Evolutionary conservation across 352 stramenopile species (phyloP).

Genomic region (Thraustochytrium sp.): DNA sequence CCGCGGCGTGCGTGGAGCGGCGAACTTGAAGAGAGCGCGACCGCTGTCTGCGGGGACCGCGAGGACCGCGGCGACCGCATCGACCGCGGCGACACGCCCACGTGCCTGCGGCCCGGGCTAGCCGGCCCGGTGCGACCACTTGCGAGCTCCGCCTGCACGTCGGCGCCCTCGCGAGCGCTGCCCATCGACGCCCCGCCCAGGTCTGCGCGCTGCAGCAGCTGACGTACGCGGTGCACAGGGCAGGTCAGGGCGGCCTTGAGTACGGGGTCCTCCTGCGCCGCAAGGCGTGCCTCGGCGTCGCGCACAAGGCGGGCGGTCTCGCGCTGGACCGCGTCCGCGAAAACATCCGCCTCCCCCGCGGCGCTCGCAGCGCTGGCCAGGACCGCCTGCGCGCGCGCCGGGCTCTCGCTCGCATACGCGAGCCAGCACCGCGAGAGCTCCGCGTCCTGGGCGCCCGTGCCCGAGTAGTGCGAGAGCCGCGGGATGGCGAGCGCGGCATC

Average conservation of each 20-base stretch:
- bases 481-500: too few relatives aligned
- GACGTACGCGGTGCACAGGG: not conserved
- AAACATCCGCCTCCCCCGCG: not conserved
- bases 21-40: not conserved
- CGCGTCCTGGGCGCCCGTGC: not conserved
- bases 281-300: not conserved
- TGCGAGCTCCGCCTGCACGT: too few relatives aligned
- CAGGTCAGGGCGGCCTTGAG: not conserved
- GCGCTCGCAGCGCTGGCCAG: not conserved
- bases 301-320: slow-evolving; percentile 2
- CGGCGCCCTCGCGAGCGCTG: too few relatives aligned
- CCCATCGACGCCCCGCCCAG: too few relatives aligned
- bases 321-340: not conserved
- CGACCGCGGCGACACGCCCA: too few relatives aligned
- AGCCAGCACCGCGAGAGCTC: not conserved
- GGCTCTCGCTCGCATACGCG: not conserved
- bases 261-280: not conserved
- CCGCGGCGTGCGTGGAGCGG: not conserved
- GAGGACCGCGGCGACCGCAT: too few relatives aligned
- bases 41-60: too few relatives aligned
- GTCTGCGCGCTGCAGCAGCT: not conserved
- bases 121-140: too few relatives aligned
- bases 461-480: too few relatives aligned
- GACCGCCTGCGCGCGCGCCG: not conserved
- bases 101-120: too few relatives aligned